A percentile compares a stretch with the other conserved stretches of the same genome.
phyloP scores from a whole-genome alignment of 495 filamentous ascomycete species.

The Sabuloglossum arenarium region DNA sequence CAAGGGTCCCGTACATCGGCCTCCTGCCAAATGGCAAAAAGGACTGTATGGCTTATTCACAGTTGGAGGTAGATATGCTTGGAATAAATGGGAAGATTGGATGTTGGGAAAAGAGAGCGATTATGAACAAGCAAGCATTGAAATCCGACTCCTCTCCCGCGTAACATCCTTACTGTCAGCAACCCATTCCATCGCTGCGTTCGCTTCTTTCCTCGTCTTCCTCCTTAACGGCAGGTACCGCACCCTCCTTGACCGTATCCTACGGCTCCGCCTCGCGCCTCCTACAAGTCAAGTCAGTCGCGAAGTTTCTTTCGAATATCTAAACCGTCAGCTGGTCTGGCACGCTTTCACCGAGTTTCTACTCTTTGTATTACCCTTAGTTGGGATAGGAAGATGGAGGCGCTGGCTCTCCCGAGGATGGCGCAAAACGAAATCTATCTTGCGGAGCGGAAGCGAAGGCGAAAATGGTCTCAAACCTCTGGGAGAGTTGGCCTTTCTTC shows the following conservation, averaged over 20 bases:
- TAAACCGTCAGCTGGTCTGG: constrained; percentile 96
- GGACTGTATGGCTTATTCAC: constrained; percentile 62
- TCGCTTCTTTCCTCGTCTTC: constrained; percentile 75
- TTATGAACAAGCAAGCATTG: constrained; percentile 15
- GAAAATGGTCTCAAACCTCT: constrained; percentile 15
- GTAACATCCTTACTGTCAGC: constrained; percentile 49
- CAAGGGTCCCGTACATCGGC: constrained; percentile 32
- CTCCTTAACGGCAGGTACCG: constrained; percentile 77
- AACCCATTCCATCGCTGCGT: constrained; percentile 55
- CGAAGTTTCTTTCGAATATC: constrained; percentile 90
- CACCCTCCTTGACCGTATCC: constrained; percentile 68
- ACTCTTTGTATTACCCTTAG: constrained; percentile 80
- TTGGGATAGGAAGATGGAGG: constrained; percentile 83
- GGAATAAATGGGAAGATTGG: constrained; percentile 82
- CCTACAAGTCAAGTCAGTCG: constrained; percentile 62
- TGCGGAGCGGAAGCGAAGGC: constrained; percentile 26
- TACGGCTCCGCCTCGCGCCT: constrained; percentile 70
- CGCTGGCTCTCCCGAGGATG: constrained; percentile 71
- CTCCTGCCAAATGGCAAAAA: constrained; percentile 62
- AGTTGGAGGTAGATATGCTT: constrained; percentile 71
- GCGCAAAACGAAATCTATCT: constrained; percentile 46
- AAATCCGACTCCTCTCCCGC: constrained; percentile 36
- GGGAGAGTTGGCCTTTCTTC: constrained; percentile 68
- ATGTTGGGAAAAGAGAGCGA: constrained; percentile 26
- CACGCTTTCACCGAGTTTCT: constrained; percentile 97